Percentiles rank a stretch among this genome's conserved stretches.
phyloP scores from a whole-genome alignment of 2,329 filamentous ascomycete species.

The Colletotrichum salicis region DNA sequence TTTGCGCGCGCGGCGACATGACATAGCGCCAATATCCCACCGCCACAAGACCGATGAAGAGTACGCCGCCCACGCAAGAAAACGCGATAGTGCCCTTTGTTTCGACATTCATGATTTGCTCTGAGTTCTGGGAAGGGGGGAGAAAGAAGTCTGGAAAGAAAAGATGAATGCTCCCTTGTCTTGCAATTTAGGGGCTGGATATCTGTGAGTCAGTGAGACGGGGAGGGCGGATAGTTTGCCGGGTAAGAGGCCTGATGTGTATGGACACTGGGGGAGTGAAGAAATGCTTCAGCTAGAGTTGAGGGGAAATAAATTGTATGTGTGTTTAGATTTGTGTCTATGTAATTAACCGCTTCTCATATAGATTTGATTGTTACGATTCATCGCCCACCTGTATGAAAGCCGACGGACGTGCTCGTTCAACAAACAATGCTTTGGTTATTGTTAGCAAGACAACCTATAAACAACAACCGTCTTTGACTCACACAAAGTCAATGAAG shows the following conservation, averaged over 20 bases:
- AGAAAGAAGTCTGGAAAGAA: no score
- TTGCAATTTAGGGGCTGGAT: not conserved
- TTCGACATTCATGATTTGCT: no score
- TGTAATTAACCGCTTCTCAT: not conserved
- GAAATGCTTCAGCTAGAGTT: not conserved
- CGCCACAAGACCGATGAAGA: not conserved
- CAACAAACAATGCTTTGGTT: not conserved
- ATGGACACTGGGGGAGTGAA: not conserved
- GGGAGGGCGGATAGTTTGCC: no score
- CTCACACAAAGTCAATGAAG: not conserved
- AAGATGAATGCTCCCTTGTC: not conserved
- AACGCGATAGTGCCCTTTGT: not conserved
- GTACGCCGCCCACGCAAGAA: not conserved
- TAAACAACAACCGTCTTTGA: not conserved
- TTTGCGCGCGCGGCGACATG: constrained; percentile 21
- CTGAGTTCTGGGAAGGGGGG: not conserved
- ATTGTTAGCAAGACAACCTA: not conserved
- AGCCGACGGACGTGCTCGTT: not conserved
- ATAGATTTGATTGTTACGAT: fast-evolving
- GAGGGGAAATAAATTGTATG: not conserved
- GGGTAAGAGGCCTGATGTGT: no score
- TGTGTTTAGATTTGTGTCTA: not conserved
- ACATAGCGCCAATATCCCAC: not conserved
- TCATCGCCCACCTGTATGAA: not conserved
- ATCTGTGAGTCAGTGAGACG: no score